Percentiles rank a stretch among this genome's conserved stretches.
Conservation (phyloP, 495 filamentous ascomycete genomes). For the Xylaria acuta region DNA sequence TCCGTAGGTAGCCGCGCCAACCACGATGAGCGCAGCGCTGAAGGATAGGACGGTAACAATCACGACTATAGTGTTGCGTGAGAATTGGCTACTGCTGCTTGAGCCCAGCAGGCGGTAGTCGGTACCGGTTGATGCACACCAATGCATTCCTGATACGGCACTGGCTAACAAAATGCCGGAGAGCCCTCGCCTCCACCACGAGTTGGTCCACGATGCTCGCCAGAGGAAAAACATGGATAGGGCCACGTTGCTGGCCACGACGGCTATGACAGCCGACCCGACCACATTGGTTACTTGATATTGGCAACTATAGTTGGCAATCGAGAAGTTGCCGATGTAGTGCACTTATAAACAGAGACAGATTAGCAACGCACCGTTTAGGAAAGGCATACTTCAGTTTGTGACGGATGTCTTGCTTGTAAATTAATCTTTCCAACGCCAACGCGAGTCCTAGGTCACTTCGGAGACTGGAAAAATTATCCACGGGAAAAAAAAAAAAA, state of each 20-base stretch:
- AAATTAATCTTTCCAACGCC: background rate
- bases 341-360: conserved; percentile 59
- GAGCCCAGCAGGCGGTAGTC: conserved; percentile 58
- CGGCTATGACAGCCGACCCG: conserved; percentile 73
- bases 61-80: conserved; percentile 65
- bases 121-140: conserved; percentile 78
- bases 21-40: conserved; percentile 62
- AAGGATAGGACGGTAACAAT: conserved; percentile 69
- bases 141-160: conserved; percentile 88
- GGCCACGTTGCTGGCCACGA: conserved; percentile 69
- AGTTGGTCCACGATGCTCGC: conserved; percentile 77
- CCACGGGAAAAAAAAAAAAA: background rate
- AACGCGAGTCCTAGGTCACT: background rate
- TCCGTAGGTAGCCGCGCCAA: conserved; percentile 58
- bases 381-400: background rate
- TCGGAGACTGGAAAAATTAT: background rate
- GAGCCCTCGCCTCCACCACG: conserved; percentile 72
- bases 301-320: conserved; percentile 72
- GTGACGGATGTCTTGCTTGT: background rate
- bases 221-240: conserved; percentile 79
- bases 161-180: conserved; percentile 71
- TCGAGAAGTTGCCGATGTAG: conserved; percentile 84
- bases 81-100: conserved; percentile 43
- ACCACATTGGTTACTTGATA: conserved; percentile 66
- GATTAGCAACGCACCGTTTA: background rate